A percentile compares a stretch with the other conserved stretches of the same genome.
Evolutionary conservation across 139 green algal species (phyloP).

Genomic region (Chlamydomonas incerta): DNA sequence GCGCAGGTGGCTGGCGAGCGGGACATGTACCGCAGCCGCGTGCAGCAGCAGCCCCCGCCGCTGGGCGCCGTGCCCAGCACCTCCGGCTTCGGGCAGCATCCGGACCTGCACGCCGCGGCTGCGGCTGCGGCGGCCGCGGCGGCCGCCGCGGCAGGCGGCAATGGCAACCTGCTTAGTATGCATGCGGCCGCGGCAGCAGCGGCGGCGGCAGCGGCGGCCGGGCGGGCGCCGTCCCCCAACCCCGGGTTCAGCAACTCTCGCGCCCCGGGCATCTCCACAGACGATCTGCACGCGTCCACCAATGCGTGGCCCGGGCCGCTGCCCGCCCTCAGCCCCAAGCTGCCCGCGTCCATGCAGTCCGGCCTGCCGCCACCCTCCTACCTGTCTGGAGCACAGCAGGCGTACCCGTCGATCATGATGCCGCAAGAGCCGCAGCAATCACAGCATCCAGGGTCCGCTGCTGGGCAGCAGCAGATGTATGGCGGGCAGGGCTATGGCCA

Average conservation of each 20-base stretch:
- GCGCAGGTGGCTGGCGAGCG: constrained; percentile 24
- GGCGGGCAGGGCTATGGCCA: not conserved
- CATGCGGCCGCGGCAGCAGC: no score
- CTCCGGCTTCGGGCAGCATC: not conserved
- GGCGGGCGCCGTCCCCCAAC: no score
- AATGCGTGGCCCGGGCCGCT: constrained; percentile 7
- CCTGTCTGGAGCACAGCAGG: not conserved
- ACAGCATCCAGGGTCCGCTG: not conserved
- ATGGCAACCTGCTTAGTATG: no score
- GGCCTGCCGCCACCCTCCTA: not conserved
- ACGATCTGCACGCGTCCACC: constrained; percentile 16
- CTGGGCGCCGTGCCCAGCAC: not conserved
- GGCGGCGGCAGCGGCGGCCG: no score
- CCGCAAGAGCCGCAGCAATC: not conserved
- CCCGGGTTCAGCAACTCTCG: no score
- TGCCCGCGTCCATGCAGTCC: constrained; percentile 1
- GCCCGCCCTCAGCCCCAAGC: constrained; percentile 9
- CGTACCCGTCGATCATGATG: not conserved
- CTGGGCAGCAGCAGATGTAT: not conserved
- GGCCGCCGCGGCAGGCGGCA: no score
- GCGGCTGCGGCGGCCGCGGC: no score
- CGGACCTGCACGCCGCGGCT: no score
- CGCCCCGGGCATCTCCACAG: not conserved
- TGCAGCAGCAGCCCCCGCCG: constrained; percentile 5
- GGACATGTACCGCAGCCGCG: constrained; percentile 21